Evolutionary conservation across 2,329 filamentous ascomycete genomes (phyloP).

Genomic region (Orbilia javanica): DNA sequence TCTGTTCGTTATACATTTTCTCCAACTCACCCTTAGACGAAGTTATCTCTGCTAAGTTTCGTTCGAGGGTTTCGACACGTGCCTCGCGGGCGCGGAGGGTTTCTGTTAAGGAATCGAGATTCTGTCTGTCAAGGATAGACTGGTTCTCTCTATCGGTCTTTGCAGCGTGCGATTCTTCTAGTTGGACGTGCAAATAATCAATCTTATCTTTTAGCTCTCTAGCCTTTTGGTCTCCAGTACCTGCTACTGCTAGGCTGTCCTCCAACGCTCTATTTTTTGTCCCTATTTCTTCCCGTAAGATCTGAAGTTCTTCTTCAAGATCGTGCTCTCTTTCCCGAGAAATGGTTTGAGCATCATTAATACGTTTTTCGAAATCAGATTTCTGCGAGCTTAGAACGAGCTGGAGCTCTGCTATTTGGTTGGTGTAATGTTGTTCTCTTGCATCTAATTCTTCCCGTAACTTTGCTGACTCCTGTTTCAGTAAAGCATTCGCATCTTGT

Average conservation of each 20-base stretch:
- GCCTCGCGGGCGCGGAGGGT: conserved; percentile 17
- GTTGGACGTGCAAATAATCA: conserved; percentile 10
- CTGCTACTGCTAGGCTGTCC: conserved; percentile 7
- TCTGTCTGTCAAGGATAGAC: neutral
- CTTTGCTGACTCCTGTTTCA: conserved; percentile 40
- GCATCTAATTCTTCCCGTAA: conserved; percentile 27
- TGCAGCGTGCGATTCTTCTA: conserved; percentile 18
- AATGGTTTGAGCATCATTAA: neutral
- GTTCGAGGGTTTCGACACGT: conserved; percentile 18
- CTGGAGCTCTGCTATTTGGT: conserved; percentile 26
- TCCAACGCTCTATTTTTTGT: conserved; percentile 17
- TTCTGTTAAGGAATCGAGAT: conserved; percentile 22
- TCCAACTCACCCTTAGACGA: neutral
- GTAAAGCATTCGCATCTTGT: conserved; percentile 27
- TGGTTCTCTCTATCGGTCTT: conserved; percentile 7
- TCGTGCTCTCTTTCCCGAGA: conserved; percentile 10
- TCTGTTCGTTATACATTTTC: conserved; percentile 6
- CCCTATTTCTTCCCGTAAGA: conserved; percentile 13
- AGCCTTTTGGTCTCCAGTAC: conserved; percentile 12
- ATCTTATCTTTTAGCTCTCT: conserved; percentile 33
- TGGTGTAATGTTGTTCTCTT: conserved; percentile 12
- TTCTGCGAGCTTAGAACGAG: neutral
- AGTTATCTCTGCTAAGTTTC: neutral
- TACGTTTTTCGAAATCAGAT: conserved; percentile 26
- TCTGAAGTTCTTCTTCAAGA: conserved; percentile 21